phyloP scores from a whole-genome alignment of 306 rosid species.

The Mimosa pudica region DNA sequence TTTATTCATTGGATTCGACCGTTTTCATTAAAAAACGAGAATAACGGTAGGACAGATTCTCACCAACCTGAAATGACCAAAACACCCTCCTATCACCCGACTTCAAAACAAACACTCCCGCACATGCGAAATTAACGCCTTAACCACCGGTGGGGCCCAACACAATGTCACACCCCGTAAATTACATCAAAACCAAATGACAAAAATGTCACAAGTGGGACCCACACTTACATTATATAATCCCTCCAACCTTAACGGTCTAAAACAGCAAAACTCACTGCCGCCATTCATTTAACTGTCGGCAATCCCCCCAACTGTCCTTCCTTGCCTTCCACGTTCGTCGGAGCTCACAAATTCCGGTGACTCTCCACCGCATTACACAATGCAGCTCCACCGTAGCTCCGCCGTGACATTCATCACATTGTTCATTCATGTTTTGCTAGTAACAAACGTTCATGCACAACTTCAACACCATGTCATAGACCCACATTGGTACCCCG shows the following conservation, averaged over 20 bases:
- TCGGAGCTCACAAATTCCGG: slow-evolving; percentile 21
- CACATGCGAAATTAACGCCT: slow-evolving; percentile 73
- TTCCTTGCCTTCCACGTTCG: neutral
- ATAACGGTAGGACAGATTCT: slow-evolving; percentile 35
- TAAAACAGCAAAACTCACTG: slow-evolving; percentile 24
- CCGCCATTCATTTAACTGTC: slow-evolving; percentile 59
- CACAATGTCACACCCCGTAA: slow-evolving; percentile 47
- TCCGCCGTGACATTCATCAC: slow-evolving; percentile 21
- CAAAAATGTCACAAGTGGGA: neutral
- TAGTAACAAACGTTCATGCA: slow-evolving; percentile 30
- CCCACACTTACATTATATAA: slow-evolving; percentile 28
- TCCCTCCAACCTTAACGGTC: slow-evolving; percentile 49
- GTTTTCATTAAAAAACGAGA: slow-evolving; percentile 29
- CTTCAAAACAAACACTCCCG: slow-evolving; percentile 17
- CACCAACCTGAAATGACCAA: slow-evolving; percentile 21
- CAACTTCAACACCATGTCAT: slow-evolving; percentile 44
- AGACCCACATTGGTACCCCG: slow-evolving; percentile 79
- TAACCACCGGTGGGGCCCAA: slow-evolving; percentile 64
- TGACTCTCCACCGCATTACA: slow-evolving; percentile 1
- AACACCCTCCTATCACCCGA: slow-evolving; percentile 26
- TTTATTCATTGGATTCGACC: neutral
- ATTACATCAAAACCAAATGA: slow-evolving; percentile 31
- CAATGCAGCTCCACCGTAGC: slow-evolving; percentile 62
- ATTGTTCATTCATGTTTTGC: slow-evolving; percentile 17
- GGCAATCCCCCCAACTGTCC: slow-evolving; percentile 39